phyloP scores from a whole-genome alignment of 495 filamentous ascomycete genomes.

The Neurospora intermedia region DNA sequence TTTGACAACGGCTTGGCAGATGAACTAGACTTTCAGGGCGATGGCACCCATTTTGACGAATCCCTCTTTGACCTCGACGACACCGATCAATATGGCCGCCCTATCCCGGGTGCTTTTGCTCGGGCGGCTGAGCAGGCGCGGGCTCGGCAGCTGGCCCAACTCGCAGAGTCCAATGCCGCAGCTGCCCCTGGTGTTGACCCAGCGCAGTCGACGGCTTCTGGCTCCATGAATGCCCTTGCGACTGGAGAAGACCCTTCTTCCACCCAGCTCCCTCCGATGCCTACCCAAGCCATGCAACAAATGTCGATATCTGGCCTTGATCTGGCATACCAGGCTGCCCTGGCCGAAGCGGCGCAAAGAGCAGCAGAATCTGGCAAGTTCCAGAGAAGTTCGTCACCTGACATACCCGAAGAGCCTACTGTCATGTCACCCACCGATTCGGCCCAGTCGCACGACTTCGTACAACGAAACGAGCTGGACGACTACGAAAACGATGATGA shows the following conservation, averaged over 20 bases:
- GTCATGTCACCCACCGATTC: slow-evolving; percentile 33
- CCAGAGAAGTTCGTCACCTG: slow-evolving; percentile 45
- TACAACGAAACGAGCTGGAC: slow-evolving; percentile 17
- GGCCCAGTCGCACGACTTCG: slow-evolving; percentile 19
- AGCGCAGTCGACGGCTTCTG: slow-evolving; percentile 24
- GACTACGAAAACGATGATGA: slow-evolving; percentile 29
- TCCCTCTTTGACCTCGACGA: slow-evolving; percentile 65
- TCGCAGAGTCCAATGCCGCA: slow-evolving; percentile 14
- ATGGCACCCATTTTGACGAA: slow-evolving; percentile 58
- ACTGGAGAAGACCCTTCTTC: slow-evolving; percentile 5
- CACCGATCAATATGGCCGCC: slow-evolving; percentile 44
- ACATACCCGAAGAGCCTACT: slow-evolving; percentile 36
- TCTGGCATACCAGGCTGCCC: slow-evolving; percentile 67
- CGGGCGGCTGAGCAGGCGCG: slow-evolving; percentile 28
- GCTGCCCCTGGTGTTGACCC: not conserved
- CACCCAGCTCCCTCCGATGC: slow-evolving; percentile 12
- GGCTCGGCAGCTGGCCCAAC: slow-evolving; percentile 15
- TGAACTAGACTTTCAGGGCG: slow-evolving; percentile 37
- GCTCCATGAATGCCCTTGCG: slow-evolving; percentile 21
- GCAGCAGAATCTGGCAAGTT: slow-evolving; percentile 63
- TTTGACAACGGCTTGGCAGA: slow-evolving; percentile 63
- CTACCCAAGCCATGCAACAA: slow-evolving; percentile 1
- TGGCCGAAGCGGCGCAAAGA: slow-evolving; percentile 65
- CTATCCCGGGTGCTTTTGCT: slow-evolving; percentile 38
- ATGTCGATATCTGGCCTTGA: slow-evolving; percentile 33